A percentile compares a stretch with the other conserved stretches of the same genome.
These are phyloP conservation scores for Platanus orientalis DNA, from an alignment of 164 flowering plant species.

Conservation along the genomic window DNA sequence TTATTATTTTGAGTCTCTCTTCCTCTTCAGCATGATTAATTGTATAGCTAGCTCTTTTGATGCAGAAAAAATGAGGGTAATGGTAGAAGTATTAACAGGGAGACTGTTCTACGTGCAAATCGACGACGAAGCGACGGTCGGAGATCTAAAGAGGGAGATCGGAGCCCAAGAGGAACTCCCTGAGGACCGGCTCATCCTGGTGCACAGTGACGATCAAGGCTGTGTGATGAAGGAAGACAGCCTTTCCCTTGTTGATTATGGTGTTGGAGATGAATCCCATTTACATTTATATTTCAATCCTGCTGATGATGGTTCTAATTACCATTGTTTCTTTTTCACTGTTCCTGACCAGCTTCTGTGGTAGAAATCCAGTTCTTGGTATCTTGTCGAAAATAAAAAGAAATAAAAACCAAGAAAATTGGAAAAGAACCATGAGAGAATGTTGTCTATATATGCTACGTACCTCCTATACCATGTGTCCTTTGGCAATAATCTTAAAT, in stretches of 20 bases:
- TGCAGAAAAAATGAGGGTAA: constrained; percentile 29
- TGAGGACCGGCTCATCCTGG: constrained; percentile 28
- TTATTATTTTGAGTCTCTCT: too few species aligned
- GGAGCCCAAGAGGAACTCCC: constrained; percentile 40
- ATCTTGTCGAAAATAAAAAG: too few species aligned
- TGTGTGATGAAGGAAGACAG: constrained; percentile 14
- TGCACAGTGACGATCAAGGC: constrained; percentile 9
- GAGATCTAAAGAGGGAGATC: constrained; percentile 40
- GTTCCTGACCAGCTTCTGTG: background rate
- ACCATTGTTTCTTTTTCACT: constrained; percentile 1
- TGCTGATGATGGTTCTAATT: constrained; percentile 14
- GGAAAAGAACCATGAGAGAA: too few species aligned
- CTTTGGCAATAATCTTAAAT: too few species aligned
- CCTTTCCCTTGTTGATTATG: constrained; percentile 26
- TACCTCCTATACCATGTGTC: too few species aligned
- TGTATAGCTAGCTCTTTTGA: too few species aligned
- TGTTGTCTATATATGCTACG: too few species aligned
- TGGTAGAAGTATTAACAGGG: constrained; percentile 48
- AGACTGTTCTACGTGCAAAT: constrained; percentile 33
- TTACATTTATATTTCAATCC: constrained; percentile 36
- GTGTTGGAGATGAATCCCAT: constrained; percentile 42
- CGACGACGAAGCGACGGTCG: constrained; percentile 34
- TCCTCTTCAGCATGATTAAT: too few species aligned
- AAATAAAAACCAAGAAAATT: too few species aligned
- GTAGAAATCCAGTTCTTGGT: too few species aligned